phyloP scores from a whole-genome alignment of 176 grass and related monocot genomes.

The Lolium perenne region DNA sequence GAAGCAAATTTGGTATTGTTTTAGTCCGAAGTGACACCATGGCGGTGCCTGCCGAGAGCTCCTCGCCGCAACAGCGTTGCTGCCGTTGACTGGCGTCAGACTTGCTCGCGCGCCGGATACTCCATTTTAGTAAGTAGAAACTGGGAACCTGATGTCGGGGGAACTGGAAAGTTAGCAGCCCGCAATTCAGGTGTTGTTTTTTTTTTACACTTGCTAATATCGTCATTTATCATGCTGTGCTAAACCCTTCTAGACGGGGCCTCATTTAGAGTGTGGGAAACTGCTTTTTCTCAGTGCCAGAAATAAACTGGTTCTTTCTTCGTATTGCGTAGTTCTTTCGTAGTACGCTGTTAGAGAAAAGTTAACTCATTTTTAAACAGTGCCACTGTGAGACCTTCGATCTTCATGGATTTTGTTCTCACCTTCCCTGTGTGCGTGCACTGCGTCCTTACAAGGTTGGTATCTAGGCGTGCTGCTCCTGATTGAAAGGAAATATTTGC shows the following conservation, averaged over 20 bases:
- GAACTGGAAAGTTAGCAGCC: conserved; percentile 36
- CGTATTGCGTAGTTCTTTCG: neutral
- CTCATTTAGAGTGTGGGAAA: neutral
- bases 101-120: conserved; percentile 16
- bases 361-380: neutral
- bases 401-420: neutral
- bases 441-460: neutral
- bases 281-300: neutral
- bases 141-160: conserved; percentile 16
- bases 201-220: neutral
- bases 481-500: neutral
- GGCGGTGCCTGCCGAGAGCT: conserved; percentile 59
- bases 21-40: conserved; percentile 52
- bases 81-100: conserved; percentile 48
- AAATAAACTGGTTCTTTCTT: neutral
- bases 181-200: neutral
- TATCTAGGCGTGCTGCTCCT: neutral
- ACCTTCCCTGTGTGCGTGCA: neutral
- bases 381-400: neutral
- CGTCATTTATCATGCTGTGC: neutral
- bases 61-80: conserved; percentile 15
- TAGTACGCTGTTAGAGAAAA: neutral
- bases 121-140: conserved; percentile 2
- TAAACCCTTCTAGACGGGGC: neutral
- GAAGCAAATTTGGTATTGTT: conserved; percentile 43